Base-by-base conservation (phyloP, 2,329 filamentous ascomycete genomes). In the Hortaea werneckii region DNA sequence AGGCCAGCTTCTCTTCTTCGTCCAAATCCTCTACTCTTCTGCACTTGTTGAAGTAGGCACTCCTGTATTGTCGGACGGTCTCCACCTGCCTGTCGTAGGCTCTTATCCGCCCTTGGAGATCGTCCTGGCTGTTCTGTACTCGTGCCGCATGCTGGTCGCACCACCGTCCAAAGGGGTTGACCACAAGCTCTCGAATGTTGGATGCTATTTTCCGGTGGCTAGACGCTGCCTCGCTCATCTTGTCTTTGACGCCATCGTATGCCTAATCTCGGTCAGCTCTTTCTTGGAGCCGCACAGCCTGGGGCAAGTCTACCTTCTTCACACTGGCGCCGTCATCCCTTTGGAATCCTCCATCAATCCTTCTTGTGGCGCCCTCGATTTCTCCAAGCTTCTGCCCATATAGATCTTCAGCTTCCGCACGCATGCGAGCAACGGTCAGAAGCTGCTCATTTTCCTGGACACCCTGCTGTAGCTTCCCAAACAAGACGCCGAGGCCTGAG, bases 11-110 rank as follows among this genome's bases (percentile, higher is more conserved):
- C 66, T 95, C 95, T 72, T 98, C 94, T 68, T 98, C 92, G 65
- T 98, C 92, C 50, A 96, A 71, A 63, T 98, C 92, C 65, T 98
- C 94, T 5, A 96, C 84, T 51, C 95, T 73, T 42, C 94, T 83
- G 65, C 92, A 98, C 70, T 96, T 98, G 74, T 96, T 98, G 77
- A 96, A 96, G 69, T 98, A 98, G 58, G 87, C 85, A 66, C 86
- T 95, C 53, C 92, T 82, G 57, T 95, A 78, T 70, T 96, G 96
- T 75, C 88, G 87, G 50, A 95, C 87, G 13, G 78, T 67, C 51
- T 98, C 92, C 48, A 85, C 83, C 67, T 98, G 94, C 55, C 85
- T 86, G 63, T 95, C 87, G 66, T 96, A 88, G 50, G 85, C 78
- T 72, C 95, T 95, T 68, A 96, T 89, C 48, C 87, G 85, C 41